Evolutionary conservation across 495 filamentous ascomycete genomes (phyloP).

Genomic region (Xylaria telfairii): DNA sequence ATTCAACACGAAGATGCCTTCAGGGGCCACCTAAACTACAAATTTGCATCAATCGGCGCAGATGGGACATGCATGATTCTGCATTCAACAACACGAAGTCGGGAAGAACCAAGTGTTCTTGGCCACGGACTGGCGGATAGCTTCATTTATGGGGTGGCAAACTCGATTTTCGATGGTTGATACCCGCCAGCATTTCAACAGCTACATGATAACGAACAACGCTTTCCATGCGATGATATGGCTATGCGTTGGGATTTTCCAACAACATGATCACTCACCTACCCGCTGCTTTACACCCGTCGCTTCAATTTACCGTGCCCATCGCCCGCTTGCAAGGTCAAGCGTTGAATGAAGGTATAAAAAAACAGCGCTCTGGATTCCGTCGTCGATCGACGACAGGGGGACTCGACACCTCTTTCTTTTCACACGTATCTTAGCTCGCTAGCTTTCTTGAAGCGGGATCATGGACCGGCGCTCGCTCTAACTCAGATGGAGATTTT

Average conservation of each 20-base stretch:
- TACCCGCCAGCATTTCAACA: background rate
- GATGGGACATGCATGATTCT: background rate
- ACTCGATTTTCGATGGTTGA: background rate
- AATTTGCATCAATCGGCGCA: slow-evolving; percentile 9
- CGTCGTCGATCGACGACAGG: background rate
- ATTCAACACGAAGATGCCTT: background rate
- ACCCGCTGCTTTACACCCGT: background rate
- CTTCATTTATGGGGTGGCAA: background rate
- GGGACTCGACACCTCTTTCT: background rate
- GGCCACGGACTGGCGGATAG: background rate
- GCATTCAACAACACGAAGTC: too few species aligned
- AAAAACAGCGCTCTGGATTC: background rate
- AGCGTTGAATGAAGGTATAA: background rate
- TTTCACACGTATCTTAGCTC: background rate
- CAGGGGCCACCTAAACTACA: background rate
- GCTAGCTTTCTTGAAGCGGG: background rate
- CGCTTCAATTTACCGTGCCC: background rate
- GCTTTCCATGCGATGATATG: background rate
- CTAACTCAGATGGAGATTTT: background rate
- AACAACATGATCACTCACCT: background rate
- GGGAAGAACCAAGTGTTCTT: slow-evolving; percentile 4
- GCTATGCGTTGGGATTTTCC: background rate
- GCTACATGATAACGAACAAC: background rate
- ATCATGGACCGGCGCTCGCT: background rate
- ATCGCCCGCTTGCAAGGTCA: slow-evolving; percentile 18